These are phyloP conservation scores for Eimeria praecox DNA, from an alignment of 169 alveolate species.

Conservation along the genomic window DNA sequence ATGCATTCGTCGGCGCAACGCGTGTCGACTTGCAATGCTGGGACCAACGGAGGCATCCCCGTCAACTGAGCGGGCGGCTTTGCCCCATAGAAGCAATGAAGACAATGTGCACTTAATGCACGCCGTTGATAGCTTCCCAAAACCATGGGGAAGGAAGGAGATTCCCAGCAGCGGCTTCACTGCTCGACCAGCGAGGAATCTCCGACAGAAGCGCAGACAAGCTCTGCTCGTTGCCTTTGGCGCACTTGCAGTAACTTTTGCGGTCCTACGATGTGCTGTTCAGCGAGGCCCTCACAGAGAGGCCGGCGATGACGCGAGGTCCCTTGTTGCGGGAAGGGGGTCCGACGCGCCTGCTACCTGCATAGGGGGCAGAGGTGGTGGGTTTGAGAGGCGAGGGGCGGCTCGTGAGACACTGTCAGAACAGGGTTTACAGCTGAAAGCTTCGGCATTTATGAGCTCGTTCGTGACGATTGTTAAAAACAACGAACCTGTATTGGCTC, in stretches of 20 bases:
- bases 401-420: not conserved
- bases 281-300: not conserved
- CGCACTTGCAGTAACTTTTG: not conserved
- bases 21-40: constrained; percentile 8
- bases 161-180: not conserved
- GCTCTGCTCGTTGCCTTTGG: not conserved
- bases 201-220: not conserved
- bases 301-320: not conserved
- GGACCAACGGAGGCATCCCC: not conserved
- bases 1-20: not conserved
- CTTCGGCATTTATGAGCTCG: not conserved
- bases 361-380: not conserved
- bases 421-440: not conserved
- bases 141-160: not conserved
- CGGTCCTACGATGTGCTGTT: constrained; percentile 14
- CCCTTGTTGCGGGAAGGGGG: not conserved
- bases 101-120: not conserved
- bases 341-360: not conserved
- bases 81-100: constrained; percentile 2
- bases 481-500: constrained; percentile 30
- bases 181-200: not conserved
- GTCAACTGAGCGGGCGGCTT: not conserved
- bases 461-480: not conserved
- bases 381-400: not conserved
- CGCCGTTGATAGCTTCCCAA: not conserved